Evolutionary conservation across 1,139 yeast genomes (phyloP), one percentile per base, ranked within the genome.

Genomic region (Saccharomyces hybrid): DNA sequence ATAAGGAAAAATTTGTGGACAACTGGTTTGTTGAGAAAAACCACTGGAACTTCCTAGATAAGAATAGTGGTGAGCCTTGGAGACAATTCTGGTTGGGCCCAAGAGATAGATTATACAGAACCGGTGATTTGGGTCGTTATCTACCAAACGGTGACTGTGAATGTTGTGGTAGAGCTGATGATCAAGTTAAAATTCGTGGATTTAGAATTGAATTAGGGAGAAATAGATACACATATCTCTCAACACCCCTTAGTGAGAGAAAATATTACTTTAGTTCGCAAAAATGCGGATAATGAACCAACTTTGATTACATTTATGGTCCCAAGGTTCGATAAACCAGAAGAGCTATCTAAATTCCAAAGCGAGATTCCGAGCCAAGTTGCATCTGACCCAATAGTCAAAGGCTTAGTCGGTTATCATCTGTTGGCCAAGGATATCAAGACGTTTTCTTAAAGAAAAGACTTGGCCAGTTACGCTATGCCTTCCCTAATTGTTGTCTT

Each of bases 81-180:
- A 80, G 90, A 72, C 71, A 80, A 62, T 80, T 84, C 55, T 93
- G 97, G 96, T 72, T 80, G 47, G 98, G 98, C 0, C 96, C 97
- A 63, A 82, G 99, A 68, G 99, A 93, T 71, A 81, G 99, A 68
- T 75, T 95, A 59, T 93, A 93, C 75, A 81, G 99, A 74, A 91
- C 98, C 46, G 99, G 99, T 63, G 99, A 95, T 73, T 78, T 93
- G 64, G 99, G 99, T 52, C 83, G 99, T 63, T 95, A 93, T 70
- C 76, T 91, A 56, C 97, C 99, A 4, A 97, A 90, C 66, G 99
- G 99, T 57, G 88, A 93, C 73, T 93, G 95, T 61, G 99, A 93
- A 75, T 93, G 98, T 72, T 86, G 96, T 71, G 99, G 99, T 56
- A 83, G 99, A 71, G 99, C 99, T 31, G 99, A 95, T 74, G 98